A percentile compares a stretch with the other conserved stretches of the same genome.
Conservation (phyloP, 768 basidiomycete species). For the Termitomyces sp. region DNA sequence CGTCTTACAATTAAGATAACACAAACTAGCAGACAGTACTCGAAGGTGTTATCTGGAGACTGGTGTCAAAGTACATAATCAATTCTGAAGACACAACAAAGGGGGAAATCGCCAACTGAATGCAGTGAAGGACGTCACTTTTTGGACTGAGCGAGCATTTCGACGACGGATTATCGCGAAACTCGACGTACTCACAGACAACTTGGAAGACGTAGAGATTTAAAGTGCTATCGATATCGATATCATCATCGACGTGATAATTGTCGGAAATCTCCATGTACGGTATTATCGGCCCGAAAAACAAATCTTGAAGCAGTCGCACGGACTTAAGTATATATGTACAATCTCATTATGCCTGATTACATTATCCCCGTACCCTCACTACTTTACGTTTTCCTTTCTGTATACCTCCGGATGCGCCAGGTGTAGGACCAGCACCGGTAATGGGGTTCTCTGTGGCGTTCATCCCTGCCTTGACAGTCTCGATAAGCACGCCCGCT, state of each 20-base stretch:
- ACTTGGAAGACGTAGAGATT: not conserved
- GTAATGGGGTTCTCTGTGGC: constrained; percentile 49
- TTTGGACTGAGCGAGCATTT: not conserved
- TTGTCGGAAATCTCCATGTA: constrained; percentile 11
- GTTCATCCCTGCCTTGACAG: constrained; percentile 84
- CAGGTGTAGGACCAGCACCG: constrained; percentile 30
- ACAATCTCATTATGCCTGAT: not conserved
- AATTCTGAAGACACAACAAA: not conserved
- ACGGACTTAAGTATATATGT: not conserved
- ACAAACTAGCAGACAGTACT: constrained; percentile 2
- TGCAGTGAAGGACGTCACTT: not conserved
- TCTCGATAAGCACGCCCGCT: constrained; percentile 75
- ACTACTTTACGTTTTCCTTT: constrained; percentile 84
- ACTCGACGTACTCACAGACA: too few relatives aligned
- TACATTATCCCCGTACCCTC: constrained; percentile 56
- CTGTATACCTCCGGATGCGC: constrained; percentile 41
- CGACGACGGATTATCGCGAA: not conserved
- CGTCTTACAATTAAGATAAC: constrained; percentile 1
- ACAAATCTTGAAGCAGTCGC: not conserved
- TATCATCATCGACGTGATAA: not conserved
- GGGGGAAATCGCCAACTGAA: not conserved
- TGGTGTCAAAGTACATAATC: not conserved
- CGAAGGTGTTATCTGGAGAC: constrained; percentile 3
- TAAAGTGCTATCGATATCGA: constrained; percentile 1
- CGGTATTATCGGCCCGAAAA: not conserved